Evolutionary conservation across 1,139 yeast species (phyloP), one percentile per base, ranked within the genome.

Genomic region (Groenewaldozyma sp.): DNA sequence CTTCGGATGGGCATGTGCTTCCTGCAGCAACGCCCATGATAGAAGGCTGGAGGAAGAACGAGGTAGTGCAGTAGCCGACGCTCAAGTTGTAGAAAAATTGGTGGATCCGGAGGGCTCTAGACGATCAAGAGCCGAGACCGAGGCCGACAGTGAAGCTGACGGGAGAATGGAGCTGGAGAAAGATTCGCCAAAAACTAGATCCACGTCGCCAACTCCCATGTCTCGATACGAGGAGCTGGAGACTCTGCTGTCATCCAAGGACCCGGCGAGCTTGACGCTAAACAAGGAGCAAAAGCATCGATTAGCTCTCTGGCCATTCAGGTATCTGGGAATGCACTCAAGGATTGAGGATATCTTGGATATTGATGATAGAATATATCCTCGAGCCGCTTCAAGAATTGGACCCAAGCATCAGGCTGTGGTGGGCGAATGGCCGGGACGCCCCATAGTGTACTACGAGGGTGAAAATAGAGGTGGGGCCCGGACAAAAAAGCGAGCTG

Each of bases 1-100:
- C 1, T 82, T 86, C 56, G 83, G 87, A 4, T 88, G 96, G 96
- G 73, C 87, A n/a, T 88, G 96, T 67, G 91, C 86, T 19, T 59
- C 67, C 2, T 87, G 96, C 62, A 71, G 82, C 16, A 46, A 51
- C 13, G 56, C 53, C 1, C 42, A 46, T 7, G 57, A 52, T 33
- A 37, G 48, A 19, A 47, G 44, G 31, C 43, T 54, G 16, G 48
- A 51, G 20, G 61, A 51, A 39, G 48, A 46, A 20, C 50, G 48
- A 17, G 58, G 58, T 1, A 41, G 34, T 21, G 35, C 39, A 13
- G 19, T 21, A 3, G 28, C 38, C 9, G 41, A 32, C 27, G 26
- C 31, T 2, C n/a, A n/a, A n/a, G n/a, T n/a, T n/a, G n/a, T n/a
- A n/a, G 39, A 37, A 10, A 36, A 20, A 18, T n/a, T 18, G 28